A percentile compares a stretch with the other conserved stretches of the same genome.
phyloP scores from a whole-genome alignment of 305 asterid genomes.

The Rubia peregrina region DNA sequence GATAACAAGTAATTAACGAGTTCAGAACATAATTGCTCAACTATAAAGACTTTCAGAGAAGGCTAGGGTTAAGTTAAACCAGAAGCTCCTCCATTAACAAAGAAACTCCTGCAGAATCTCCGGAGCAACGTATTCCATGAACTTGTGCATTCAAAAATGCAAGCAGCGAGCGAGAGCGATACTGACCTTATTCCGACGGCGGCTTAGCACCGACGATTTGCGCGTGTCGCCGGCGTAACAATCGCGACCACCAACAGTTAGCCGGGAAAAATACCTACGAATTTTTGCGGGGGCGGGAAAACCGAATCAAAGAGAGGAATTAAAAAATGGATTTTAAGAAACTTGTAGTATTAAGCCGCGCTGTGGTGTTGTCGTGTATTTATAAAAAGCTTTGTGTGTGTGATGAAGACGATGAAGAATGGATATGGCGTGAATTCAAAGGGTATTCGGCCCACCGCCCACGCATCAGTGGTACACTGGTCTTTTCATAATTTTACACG shows the following conservation, averaged over 20 bases:
- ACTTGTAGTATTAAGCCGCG: not conserved
- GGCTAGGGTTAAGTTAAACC: conserved; percentile 11
- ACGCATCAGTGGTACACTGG: not conserved
- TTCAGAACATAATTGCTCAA: not conserved
- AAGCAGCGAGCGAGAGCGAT: not conserved
- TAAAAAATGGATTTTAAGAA: not conserved
- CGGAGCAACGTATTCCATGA: not conserved
- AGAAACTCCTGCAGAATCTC: not conserved
- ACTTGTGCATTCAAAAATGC: not conserved
- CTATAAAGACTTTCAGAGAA: not conserved
- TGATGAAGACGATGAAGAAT: not conserved
- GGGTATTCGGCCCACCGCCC: not conserved
- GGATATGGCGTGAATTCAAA: conserved; percentile 7
- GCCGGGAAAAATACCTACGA: not conserved
- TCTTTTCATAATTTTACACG: not conserved
- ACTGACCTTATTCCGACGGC: conserved; percentile 11
- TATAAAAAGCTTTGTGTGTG: not conserved
- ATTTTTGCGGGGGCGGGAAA: not conserved
- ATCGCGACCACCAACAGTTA: not conserved
- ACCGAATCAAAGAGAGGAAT: conserved; percentile 1
- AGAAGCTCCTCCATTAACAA: not conserved
- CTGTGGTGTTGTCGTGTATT: not conserved
- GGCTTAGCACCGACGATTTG: not conserved
- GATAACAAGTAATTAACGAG: not conserved
- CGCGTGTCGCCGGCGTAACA: not conserved